phyloP scores from a whole-genome alignment of 2,329 filamentous ascomycete genomes.

The Trichoderma pleuroti region DNA sequence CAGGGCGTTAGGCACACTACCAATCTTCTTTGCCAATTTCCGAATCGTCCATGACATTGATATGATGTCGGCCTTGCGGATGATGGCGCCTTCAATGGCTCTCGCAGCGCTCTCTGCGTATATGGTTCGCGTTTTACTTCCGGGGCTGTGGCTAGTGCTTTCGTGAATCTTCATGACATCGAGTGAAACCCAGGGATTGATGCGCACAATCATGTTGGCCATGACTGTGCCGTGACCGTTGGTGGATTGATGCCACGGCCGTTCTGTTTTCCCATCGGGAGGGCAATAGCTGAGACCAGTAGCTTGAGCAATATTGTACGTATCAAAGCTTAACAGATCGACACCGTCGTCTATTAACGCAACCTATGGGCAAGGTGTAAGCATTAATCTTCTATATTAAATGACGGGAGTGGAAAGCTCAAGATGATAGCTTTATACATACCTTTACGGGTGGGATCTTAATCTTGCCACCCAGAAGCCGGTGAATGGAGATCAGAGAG shows the following conservation, averaged over 20 bases:
- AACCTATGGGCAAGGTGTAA: background rate
- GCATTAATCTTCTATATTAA: no score
- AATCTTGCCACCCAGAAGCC: no score
- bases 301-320: background rate
- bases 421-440: background rate
- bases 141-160: no score
- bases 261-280: background rate
- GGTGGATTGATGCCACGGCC: background rate
- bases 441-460: background rate
- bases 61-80: background rate
- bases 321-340: background rate
- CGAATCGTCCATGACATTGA: background rate
- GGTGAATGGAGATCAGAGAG: background rate
- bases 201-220: background rate
- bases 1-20: background rate
- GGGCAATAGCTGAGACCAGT: background rate
- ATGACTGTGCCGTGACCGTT: background rate
- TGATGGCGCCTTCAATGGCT: background rate
- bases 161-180: background rate
- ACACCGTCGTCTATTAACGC: background rate
- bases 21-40: background rate
- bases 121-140: background rate
- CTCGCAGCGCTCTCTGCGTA: background rate
- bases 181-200: background rate
- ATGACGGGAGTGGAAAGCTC: background rate